These are phyloP conservation scores for Globisporangium yorkense DNA, from an alignment of 352 stramenopile species.

Conservation along the genomic window DNA sequence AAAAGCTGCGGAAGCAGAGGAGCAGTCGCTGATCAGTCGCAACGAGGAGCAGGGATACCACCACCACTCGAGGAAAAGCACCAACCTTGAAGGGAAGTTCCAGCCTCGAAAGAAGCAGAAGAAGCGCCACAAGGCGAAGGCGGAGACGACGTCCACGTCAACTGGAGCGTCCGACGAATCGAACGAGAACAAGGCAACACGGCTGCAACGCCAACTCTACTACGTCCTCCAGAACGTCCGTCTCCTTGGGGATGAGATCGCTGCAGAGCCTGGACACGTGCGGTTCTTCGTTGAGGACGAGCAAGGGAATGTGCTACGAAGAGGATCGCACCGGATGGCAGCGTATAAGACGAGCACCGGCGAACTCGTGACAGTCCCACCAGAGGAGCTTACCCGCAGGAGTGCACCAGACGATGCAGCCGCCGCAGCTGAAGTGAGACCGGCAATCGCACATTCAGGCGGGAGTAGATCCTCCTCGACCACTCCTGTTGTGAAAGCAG, in stretches of 20 bases:
- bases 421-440: no score
- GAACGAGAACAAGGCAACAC: constrained; percentile 30
- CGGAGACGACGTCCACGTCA: neutral
- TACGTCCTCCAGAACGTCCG: constrained; percentile 48
- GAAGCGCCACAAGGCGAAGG: constrained; percentile 21
- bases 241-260: constrained; percentile 28
- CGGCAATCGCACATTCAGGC: neutral
- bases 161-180: constrained; percentile 12
- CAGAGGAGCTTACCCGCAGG: neutral
- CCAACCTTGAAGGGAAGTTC: neutral
- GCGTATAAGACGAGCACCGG: constrained; percentile 12
- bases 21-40: constrained; percentile 8
- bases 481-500: neutral
- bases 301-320: constrained; percentile 26
- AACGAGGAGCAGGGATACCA: constrained; percentile 6
- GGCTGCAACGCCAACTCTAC: constrained; percentile 36
- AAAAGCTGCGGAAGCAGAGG: constrained; percentile 3
- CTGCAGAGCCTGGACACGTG: constrained; percentile 37
- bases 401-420: neutral
- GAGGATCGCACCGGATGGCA: constrained; percentile 33
- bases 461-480: neutral
- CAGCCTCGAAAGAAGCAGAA: constrained; percentile 7
- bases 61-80: neutral
- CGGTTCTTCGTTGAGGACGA: constrained; percentile 38
- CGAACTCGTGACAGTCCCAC: constrained; percentile 10